Base-by-base conservation (phyloP, 2,329 filamentous ascomycete species). In the Coniochaeta sp. region DNA sequence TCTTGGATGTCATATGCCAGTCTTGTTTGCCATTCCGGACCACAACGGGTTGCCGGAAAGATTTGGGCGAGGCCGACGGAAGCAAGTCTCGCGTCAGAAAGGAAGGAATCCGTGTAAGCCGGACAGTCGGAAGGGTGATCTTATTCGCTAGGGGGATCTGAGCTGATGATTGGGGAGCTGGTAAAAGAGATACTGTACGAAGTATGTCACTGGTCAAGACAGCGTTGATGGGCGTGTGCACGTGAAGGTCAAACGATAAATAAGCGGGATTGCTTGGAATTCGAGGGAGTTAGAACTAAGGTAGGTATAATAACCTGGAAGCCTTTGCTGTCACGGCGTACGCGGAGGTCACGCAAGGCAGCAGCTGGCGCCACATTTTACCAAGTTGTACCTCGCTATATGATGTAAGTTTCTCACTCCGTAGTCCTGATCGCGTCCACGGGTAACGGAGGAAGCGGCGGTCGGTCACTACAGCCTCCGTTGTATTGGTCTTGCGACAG, bases 31-130 rank as follows among this genome's bases (percentile, higher is more conserved):
- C 22, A 42, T 24, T 22, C 20, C 22, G 38, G 12, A 42, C 38
- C 18, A n/a, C n/a, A n/a, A n/a, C n/a, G n/a, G n/a, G 38, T 12
- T 24, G 38, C 33, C 33, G 33, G 33, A 38, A 38, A 38, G 33
- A 7, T n/a, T 42, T 18, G 38, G 7, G 14, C 22, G 38, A 6
- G 38, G 20, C 20, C 20, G 20, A 22, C 38, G 38, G 38, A 42
- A 18, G 6, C 12, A n/a, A 42, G 22, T 42, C 38, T 42, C 38
- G 38, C 20, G 38, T 42, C 38, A 42, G 38, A 42, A 42, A 3
- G 38, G n/a, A n/a, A 42, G n/a, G 38, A 14, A 42, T 42, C 38
- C 38, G 38, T 24, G 38, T 42, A 42, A 42, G 38, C 38, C 38
- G 38, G 38, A 42, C 4, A 14, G 9, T n/a, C n/a, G n/a, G 18